phyloP scores from a whole-genome alignment of 164 flowering plant species.

The Vitis amurensis region DNA sequence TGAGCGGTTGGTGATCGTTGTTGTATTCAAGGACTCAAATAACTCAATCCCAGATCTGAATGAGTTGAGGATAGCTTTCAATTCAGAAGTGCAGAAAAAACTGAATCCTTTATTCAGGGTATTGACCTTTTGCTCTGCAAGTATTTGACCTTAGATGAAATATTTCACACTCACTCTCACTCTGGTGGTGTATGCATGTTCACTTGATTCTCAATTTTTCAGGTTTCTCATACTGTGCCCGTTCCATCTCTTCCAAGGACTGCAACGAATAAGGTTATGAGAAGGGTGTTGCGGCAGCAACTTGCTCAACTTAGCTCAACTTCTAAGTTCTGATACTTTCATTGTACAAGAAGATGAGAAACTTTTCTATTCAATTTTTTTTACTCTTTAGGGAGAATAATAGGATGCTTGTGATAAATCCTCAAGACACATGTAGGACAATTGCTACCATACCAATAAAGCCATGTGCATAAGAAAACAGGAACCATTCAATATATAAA shows the following conservation, averaged over 20 bases:
- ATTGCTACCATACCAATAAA: no score
- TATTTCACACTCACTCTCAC: background rate
- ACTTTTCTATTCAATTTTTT: background rate
- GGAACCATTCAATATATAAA: no score
- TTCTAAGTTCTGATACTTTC: conserved; percentile 44
- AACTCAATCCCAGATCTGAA: conserved; percentile 30
- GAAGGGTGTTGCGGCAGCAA: conserved; percentile 85
- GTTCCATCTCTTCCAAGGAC: conserved; percentile 82
- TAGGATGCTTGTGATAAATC: background rate
- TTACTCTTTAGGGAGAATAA: background rate
- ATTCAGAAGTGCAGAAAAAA: conserved; percentile 72
- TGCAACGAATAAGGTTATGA: conserved; percentile 94
- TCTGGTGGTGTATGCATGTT: background rate
- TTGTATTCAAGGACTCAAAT: conserved; percentile 64
- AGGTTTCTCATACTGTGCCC: conserved; percentile 59
- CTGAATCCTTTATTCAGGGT: conserved; percentile 94
- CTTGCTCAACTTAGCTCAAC: conserved; percentile 36
- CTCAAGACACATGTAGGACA: no score
- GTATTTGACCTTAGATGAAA: background rate
- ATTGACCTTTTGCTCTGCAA: conserved; percentile 7
- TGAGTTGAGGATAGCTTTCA: conserved; percentile 55
- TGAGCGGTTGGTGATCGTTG: conserved; percentile 73
- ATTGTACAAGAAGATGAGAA: background rate
- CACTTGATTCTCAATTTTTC: conserved; percentile 10
- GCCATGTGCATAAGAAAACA: no score